These are phyloP conservation scores for Thalassia testudinum DNA, from an alignment of 116 monocot species.

Conservation along the genomic window DNA sequence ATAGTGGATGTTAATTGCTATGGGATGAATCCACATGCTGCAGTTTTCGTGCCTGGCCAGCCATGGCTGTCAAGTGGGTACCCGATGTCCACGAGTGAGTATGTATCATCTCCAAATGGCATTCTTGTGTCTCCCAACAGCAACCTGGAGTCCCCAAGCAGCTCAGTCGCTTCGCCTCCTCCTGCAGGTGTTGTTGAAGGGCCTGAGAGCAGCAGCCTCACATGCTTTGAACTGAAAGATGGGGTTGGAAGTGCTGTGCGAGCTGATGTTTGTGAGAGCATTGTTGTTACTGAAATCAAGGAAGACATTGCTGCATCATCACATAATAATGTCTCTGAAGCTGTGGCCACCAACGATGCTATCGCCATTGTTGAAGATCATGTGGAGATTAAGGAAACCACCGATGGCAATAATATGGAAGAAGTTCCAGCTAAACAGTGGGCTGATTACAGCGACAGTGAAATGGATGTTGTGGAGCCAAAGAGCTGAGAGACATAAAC, in stretches of 20 bases:
- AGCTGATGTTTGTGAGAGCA: background rate
- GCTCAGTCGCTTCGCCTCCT: slow-evolving; percentile 19
- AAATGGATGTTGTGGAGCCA: slow-evolving; percentile 44
- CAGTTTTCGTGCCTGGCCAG: slow-evolving; percentile 73
- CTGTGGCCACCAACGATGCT: background rate
- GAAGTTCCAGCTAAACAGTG: slow-evolving; percentile 32
- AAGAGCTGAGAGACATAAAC: background rate
- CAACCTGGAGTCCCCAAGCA: slow-evolving; percentile 17
- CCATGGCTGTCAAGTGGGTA: slow-evolving; percentile 40
- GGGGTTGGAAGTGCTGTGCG: background rate
- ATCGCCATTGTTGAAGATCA: background rate
- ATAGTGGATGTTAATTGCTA: slow-evolving; percentile 19
- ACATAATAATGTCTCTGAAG: background rate
- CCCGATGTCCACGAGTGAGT: slow-evolving; percentile 22
- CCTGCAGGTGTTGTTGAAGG: background rate
- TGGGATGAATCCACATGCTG: slow-evolving; percentile 83
- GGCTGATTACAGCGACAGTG: slow-evolving; percentile 64
- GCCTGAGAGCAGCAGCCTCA: background rate
- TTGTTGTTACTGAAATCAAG: background rate
- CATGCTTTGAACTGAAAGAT: background rate
- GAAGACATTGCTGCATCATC: background rate
- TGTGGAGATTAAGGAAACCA: background rate
- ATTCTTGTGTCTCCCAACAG: slow-evolving; percentile 10
- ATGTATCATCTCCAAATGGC: slow-evolving; percentile 25
- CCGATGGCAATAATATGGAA: background rate